These are phyloP conservation scores for Penstemon barbatus DNA, from an alignment of 257 asterid genomes.

Conservation along the genomic window DNA sequence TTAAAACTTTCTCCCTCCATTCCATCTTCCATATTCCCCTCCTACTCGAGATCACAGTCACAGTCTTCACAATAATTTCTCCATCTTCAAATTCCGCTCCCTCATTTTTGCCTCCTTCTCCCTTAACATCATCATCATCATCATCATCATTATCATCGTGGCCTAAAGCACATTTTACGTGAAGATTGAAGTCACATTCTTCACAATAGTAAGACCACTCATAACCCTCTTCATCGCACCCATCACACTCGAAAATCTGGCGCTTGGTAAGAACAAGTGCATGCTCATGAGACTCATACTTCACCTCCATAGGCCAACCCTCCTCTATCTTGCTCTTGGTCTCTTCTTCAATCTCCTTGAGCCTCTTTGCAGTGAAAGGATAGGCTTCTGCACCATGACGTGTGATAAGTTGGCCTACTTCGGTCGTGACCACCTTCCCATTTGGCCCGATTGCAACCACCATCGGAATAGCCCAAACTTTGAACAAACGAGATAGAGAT, in stretches of 20 bases:
- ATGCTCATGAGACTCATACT: conserved; percentile 48
- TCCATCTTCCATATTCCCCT: too few relatives aligned
- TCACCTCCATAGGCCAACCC: conserved; percentile 67
- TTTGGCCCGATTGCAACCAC: conserved; percentile 70
- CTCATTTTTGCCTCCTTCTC: neutral
- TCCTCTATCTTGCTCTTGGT: conserved; percentile 57
- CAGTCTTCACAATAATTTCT: too few relatives aligned
- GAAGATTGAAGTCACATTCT: conserved; percentile 71
- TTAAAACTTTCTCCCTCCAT: too few relatives aligned
- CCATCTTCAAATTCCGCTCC: too few relatives aligned
- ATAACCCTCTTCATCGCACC: conserved; percentile 54
- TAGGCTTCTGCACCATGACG: conserved; percentile 64
- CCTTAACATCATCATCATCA: conserved; percentile 29
- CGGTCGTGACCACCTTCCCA: conserved; percentile 67
- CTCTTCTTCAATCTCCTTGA: conserved; percentile 61
- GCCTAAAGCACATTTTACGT: conserved; percentile 55
- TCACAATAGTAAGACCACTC: conserved; percentile 65
- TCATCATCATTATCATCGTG: neutral
- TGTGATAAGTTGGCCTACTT: conserved; percentile 52
- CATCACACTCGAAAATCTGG: conserved; percentile 50
- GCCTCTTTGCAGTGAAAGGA: conserved; percentile 71
- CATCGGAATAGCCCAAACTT: conserved; percentile 74
- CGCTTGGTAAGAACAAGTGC: conserved; percentile 60
- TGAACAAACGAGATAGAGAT: conserved; percentile 48
- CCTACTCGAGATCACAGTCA: too few relatives aligned